These are phyloP conservation scores for Colletotrichum australisinense DNA, from an alignment of 2,329 filamentous ascomycete species.

Conservation along the genomic window DNA sequence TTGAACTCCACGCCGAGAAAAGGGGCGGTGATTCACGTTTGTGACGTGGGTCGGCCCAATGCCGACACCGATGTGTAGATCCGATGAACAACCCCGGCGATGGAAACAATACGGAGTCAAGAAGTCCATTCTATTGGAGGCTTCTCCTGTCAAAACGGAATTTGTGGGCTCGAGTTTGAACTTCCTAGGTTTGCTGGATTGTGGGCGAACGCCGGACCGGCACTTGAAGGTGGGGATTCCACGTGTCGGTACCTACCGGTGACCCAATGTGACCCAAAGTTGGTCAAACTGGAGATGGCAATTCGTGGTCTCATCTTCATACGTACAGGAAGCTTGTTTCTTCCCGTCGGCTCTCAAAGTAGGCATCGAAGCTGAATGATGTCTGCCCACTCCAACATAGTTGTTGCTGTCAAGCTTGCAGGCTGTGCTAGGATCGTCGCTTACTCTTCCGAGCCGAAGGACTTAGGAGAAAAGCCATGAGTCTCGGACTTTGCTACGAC, in stretches of 20 bases:
- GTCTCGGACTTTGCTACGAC: background rate
- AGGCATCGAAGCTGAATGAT: background rate
- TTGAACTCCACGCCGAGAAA: background rate
- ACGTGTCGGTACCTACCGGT: conserved; percentile 12
- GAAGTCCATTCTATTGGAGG: background rate
- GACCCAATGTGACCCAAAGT: background rate
- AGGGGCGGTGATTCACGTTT: background rate
- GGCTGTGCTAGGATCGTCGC: background rate
- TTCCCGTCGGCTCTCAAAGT: background rate
- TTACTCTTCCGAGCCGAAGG: background rate
- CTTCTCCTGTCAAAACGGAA: background rate
- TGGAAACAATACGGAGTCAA: background rate
- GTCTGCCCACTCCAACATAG: background rate
- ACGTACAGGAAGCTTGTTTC: background rate
- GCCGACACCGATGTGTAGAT: background rate
- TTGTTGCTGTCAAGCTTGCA: background rate
- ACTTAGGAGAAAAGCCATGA: background rate
- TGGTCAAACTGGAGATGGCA: background rate
- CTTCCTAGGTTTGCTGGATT: background rate
- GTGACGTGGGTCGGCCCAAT: background rate
- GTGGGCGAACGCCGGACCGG: background rate
- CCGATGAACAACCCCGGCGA: background rate
- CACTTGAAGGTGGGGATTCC: background rate
- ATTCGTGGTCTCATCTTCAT: background rate
- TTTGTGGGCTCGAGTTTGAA: background rate